Percentiles rank a stretch among this genome's conserved stretches.
These are phyloP conservation scores for Steccherinum ochraceum DNA, from an alignment of 768 basidiomycete species.

Conservation along the genomic window DNA sequence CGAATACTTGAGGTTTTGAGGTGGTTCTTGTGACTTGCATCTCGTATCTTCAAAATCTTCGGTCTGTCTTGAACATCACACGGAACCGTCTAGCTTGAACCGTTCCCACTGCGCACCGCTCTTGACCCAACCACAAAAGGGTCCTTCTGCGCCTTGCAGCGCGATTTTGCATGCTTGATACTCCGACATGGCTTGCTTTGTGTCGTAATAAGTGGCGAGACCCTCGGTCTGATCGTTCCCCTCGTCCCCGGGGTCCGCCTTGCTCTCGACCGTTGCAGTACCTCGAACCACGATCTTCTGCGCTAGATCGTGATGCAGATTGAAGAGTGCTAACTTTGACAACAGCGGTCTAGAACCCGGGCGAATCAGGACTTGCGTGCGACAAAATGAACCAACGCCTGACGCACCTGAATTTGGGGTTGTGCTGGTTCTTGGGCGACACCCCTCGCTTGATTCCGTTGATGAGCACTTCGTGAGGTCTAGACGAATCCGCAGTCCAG, in stretches of 20 bases:
- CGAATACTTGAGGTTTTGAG: no score
- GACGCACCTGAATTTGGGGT: slow-evolving; percentile 53
- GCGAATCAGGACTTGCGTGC: no score
- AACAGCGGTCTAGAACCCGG: slow-evolving; percentile 36
- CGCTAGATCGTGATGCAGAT: slow-evolving; percentile 34
- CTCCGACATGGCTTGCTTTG: slow-evolving; percentile 33
- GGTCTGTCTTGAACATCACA: not conserved
- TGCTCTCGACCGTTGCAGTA: not conserved
- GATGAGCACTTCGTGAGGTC: slow-evolving; percentile 58
- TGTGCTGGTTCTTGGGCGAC: slow-evolving; percentile 60
- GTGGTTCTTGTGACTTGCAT: no score
- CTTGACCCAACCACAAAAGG: slow-evolving; percentile 59
- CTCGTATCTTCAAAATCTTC: not conserved
- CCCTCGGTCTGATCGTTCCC: not conserved
- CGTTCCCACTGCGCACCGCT: slow-evolving; percentile 49
- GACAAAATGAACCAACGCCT: no score
- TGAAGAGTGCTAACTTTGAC: slow-evolving; percentile 49
- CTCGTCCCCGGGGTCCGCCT: not conserved
- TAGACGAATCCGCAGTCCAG: slow-evolving; percentile 51
- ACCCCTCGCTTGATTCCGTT: slow-evolving; percentile 79
- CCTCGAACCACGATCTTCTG: no score
- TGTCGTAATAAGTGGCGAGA: slow-evolving; percentile 31
- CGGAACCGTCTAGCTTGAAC: slow-evolving; percentile 29
- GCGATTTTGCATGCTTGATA: slow-evolving; percentile 48
- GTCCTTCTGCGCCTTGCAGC: slow-evolving; percentile 36